These are phyloP conservation scores for Leccinum aurantiacum DNA, from an alignment of 768 basidiomycete species.

Conservation along the genomic window DNA sequence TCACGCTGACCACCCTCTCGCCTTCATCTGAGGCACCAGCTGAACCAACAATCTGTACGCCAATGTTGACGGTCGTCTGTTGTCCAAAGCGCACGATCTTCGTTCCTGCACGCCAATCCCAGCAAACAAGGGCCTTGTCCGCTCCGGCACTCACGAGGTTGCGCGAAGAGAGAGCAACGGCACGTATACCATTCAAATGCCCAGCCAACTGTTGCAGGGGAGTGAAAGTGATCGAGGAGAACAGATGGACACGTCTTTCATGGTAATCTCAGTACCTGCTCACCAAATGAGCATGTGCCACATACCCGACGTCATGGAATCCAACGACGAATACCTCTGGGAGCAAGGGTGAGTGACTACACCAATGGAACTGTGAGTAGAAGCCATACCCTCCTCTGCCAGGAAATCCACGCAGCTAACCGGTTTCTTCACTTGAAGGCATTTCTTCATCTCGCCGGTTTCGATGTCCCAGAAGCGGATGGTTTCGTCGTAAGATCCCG, in stretches of 20 bases:
- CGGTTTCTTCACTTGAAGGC: conserved; percentile 81
- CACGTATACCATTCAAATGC: conserved; percentile 87
- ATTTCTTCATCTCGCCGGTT: conserved; percentile 66
- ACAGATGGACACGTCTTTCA: conserved; percentile 80
- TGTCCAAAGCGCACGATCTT: conserved; percentile 92
- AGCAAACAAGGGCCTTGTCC: conserved; percentile 74
- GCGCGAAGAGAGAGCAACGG: conserved; percentile 81
- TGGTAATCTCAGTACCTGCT: conserved; percentile 1
- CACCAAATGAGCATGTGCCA: conserved; percentile 4
- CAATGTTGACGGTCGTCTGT: conserved; percentile 89
- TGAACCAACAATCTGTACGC: conserved; percentile 77
- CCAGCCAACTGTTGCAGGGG: conserved; percentile 83
- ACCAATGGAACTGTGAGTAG: not conserved
- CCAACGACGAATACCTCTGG: conserved; percentile 89
- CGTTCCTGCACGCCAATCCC: conserved; percentile 87
- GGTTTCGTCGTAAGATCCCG: conserved; percentile 89
- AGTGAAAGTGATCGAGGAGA: conserved; percentile 80
- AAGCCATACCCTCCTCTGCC: conserved; percentile 65
- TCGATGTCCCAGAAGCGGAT: conserved; percentile 91
- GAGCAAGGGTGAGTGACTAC: conserved; percentile 7
- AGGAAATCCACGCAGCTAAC: conserved; percentile 89
- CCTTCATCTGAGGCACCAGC: conserved; percentile 48
- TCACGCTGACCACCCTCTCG: conserved; percentile 86
- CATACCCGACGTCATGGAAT: conserved; percentile 88
- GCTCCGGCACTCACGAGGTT: conserved; percentile 84